phyloP scores from a whole-genome alignment of 2,329 filamentous ascomycete species.

The Pseudogymnoascus sp. region DNA sequence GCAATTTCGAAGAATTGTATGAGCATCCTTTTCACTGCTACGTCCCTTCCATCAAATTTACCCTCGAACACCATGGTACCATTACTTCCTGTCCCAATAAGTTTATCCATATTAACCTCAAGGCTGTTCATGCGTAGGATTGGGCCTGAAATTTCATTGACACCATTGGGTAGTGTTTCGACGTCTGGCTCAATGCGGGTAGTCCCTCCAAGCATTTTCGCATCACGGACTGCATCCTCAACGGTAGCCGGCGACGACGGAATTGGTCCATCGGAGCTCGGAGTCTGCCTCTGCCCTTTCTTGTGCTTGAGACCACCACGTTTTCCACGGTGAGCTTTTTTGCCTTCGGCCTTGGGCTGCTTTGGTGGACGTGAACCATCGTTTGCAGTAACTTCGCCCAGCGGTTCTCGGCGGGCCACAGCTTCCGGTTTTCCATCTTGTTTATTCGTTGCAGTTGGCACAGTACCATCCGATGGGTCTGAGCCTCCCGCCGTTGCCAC shows the following conservation, averaged over 20 bases:
- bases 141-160: constrained; percentile 52
- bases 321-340: constrained; percentile 62
- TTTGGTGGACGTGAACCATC: not conserved
- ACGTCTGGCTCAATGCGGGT: constrained; percentile 54
- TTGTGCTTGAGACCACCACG: constrained; percentile 64
- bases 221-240: constrained; percentile 52
- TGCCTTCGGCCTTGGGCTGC: constrained; percentile 42
- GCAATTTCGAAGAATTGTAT: constrained; percentile 94
- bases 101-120: constrained; percentile 55
- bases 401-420: not conserved
- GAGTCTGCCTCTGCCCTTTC: constrained; percentile 40
- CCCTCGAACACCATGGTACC: constrained; percentile 95
- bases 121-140: constrained; percentile 56
- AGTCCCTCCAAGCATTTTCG: constrained; percentile 48
- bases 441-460: constrained; percentile 21
- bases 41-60: constrained; percentile 85
- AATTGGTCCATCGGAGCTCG: constrained; percentile 37
- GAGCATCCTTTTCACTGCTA: constrained; percentile 94
- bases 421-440: constrained; percentile 22
- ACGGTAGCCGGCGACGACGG: constrained; percentile 37
- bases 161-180: constrained; percentile 48
- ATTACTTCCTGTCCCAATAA: constrained; percentile 76
- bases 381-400: not conserved
- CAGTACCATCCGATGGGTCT: constrained; percentile 1
- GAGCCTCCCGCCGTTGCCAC: not conserved